These are phyloP conservation scores for Dothidotthia symphoricarpi DNA, from an alignment of 2,329 filamentous ascomycete genomes.

Conservation along the genomic window DNA sequence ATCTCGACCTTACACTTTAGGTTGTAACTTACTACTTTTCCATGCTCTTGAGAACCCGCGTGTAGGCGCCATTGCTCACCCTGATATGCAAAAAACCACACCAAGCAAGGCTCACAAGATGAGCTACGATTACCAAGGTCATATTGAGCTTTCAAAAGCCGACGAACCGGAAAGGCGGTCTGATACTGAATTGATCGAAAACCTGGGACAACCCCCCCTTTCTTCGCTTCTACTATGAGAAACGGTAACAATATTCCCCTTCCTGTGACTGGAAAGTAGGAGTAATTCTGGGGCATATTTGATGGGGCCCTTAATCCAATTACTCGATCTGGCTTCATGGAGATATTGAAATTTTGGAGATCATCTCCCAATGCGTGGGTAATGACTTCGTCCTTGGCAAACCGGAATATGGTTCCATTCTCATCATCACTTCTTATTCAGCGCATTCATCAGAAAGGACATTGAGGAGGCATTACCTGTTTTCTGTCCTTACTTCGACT, in stretches of 20 bases:
- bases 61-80: slow-evolving; percentile 19
- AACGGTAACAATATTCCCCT: slow-evolving; percentile 11
- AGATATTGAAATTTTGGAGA: slow-evolving; percentile 1
- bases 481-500: not conserved
- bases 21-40: slow-evolving; percentile 7
- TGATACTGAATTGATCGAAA: slow-evolving; percentile 14
- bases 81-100: slow-evolving; percentile 21
- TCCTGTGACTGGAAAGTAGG: slow-evolving; percentile 4
- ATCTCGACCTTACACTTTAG: not conserved
- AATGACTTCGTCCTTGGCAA: slow-evolving; percentile 1
- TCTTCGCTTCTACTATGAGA: slow-evolving; percentile 21
- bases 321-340: slow-evolving; percentile 16
- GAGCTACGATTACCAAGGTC: slow-evolving; percentile 1
- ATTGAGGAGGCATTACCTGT: not conserved
- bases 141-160: slow-evolving; percentile 13
- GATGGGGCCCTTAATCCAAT: slow-evolving; percentile 7
- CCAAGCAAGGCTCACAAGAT: slow-evolving; percentile 10
- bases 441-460: no score
- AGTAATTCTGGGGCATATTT: not conserved
- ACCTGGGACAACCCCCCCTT: slow-evolving; percentile 8
- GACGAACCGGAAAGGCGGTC: slow-evolving; percentile 15
- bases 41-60: slow-evolving; percentile 4
- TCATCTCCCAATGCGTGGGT: slow-evolving; percentile 3
- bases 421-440: slow-evolving; percentile 5
- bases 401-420: slow-evolving; percentile 2